Conservation (phyloP, 768 basidiomycete species). For the Suillus discolor region DNA sequence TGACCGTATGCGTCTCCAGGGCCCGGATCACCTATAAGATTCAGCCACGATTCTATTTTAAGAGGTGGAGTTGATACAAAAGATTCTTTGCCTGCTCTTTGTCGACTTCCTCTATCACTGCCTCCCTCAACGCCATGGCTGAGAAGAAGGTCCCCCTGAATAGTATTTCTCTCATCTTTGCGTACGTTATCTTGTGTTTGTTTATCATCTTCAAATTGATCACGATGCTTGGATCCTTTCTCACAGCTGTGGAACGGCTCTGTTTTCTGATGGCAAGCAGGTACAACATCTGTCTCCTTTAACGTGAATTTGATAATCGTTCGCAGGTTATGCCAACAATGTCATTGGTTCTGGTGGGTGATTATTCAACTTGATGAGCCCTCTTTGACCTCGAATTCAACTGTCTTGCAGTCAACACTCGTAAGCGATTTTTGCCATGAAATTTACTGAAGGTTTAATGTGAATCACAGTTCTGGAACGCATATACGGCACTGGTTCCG, state of each 20-base stretch:
- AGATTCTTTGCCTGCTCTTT: not conserved
- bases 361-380: not conserved
- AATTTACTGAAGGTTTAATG: slow-evolving; percentile 10
- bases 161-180: slow-evolving; percentile 83
- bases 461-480: slow-evolving; percentile 59
- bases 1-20: not conserved
- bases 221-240: not conserved
- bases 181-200: slow-evolving; percentile 47
- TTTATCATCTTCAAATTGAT: slow-evolving; percentile 4
- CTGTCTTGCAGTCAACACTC: slow-evolving; percentile 58
- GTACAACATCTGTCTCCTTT: not conserved
- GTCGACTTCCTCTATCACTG: not conserved
- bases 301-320: slow-evolving; percentile 7
- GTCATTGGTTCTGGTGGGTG: slow-evolving; percentile 74
- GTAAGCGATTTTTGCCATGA: slow-evolving; percentile 39
- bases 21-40: not conserved
- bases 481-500: slow-evolving; percentile 61
- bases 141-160: slow-evolving; percentile 28
- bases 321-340: slow-evolving; percentile 76
- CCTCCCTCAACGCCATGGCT: slow-evolving; percentile 12
- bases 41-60: not conserved
- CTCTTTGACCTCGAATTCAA: slow-evolving; percentile 4
- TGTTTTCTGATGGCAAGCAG: slow-evolving; percentile 78
- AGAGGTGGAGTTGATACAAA: not conserved
- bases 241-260: slow-evolving; percentile 78